Evolutionary conservation across 805 yeast species (phyloP), one percentile per base, ranked within the genome.

Genomic region (Candida glaebosa): DNA sequence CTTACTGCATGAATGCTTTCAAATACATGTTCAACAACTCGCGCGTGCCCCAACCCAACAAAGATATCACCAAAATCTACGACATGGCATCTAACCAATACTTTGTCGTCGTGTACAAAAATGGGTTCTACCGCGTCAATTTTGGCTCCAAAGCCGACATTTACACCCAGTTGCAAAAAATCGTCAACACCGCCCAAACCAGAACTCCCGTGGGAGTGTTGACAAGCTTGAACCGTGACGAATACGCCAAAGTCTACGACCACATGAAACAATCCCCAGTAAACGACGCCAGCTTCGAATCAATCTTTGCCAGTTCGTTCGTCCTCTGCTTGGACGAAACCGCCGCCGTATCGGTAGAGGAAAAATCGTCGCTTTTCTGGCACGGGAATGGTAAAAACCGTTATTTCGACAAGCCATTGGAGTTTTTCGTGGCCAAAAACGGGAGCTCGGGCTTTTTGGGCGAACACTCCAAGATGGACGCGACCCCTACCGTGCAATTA

Each of bases 391-490:
- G 97, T 41, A 65, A 71, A 53, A 91, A 93, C 73, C 76, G 99
- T 55, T 91, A 76, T 71, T 91, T 77, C 62, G 98, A 91, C 71
- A 91, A 91, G 71, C 91, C 96, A 3, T 69, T 86, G 45, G 93
- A 91, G 70, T 82, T 87, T 61, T 76, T 89, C 52, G 80, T 91
- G 41, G 71, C 85, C 45, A 82, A 79, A 47, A 89, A 88, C 63
- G 96, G 93, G 45, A 74, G 81, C 48, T 87, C 96, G 5, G 98
- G 97, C 1, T 91, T 90, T 69, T 67, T 89, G 58, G 97, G 96
- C 47, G 99, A 91, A 70, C 99, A 91, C 71, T 88, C 97, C 17
- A 85, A 80, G 71, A 91, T 91, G 98, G 99, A 91, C 64, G 99
- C 98, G 47, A 87, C 96, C 7, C 96, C 97, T 58, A 91, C 96